These are phyloP conservation scores for Fragaria vesca DNA, from an alignment of 306 rosid genomes.

Conservation along the genomic window DNA sequence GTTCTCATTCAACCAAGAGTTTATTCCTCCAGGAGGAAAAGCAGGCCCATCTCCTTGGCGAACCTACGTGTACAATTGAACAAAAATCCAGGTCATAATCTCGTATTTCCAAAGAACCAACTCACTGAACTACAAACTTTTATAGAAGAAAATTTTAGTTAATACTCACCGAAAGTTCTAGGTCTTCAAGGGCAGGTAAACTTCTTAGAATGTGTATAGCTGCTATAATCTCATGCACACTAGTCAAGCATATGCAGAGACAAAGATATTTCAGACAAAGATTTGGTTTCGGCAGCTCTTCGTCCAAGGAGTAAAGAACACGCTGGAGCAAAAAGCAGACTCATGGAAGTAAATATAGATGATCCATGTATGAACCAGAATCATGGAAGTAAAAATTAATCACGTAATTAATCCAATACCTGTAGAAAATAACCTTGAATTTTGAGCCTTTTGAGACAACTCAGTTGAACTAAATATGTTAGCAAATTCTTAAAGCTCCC, in stretches of 20 bases:
- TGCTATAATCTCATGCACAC: constrained; percentile 42
- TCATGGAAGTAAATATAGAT: not conserved
- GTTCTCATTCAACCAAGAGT: constrained; percentile 28
- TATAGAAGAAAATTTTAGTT: not conserved
- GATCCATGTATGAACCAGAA: not conserved
- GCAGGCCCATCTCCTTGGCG: not conserved
- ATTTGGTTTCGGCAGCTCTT: constrained; percentile 37
- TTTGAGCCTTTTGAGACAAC: not conserved
- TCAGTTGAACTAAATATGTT: not conserved
- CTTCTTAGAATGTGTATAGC: constrained; percentile 51
- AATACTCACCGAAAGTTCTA: constrained; percentile 24
- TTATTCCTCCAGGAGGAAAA: not conserved
- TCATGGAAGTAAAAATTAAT: not conserved
- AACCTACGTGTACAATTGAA: not conserved
- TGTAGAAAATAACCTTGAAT: not conserved
- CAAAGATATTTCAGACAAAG: constrained; percentile 44
- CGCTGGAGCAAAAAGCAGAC: constrained; percentile 35
- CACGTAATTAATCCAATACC: not conserved
- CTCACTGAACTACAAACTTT: not conserved
- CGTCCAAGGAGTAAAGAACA: constrained; percentile 39
- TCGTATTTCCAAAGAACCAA: not conserved
- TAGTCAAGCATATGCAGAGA: constrained; percentile 43
- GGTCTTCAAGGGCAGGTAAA: constrained; percentile 46
- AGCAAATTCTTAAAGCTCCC: not conserved
- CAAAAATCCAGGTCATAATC: not conserved